These are phyloP conservation scores for Aureobasidium sp. DNA, from an alignment of 2,329 filamentous ascomycete species.

Conservation along the genomic window DNA sequence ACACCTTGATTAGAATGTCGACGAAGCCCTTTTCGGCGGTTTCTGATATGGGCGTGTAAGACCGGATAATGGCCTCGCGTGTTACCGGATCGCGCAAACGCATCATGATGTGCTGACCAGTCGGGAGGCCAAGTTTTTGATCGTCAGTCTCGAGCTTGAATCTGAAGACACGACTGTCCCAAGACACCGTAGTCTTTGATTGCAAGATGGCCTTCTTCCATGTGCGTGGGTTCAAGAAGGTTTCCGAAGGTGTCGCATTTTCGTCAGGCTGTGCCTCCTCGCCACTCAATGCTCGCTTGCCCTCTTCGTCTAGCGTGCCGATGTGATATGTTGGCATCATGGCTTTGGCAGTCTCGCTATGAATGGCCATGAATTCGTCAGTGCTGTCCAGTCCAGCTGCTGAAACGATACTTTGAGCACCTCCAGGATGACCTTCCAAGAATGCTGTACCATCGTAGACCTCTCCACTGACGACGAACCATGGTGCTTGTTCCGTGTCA, in stretches of 20 bases:
- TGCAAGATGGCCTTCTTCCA: slow-evolving; percentile 69
- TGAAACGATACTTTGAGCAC: slow-evolving; percentile 72
- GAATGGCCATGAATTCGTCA: slow-evolving; percentile 87
- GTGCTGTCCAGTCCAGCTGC: slow-evolving; percentile 75
- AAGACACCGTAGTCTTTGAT: slow-evolving; percentile 61
- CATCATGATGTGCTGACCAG: slow-evolving; percentile 82
- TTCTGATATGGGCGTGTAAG: slow-evolving; percentile 78
- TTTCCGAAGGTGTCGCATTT: slow-evolving; percentile 35
- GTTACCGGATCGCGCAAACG: slow-evolving; percentile 65
- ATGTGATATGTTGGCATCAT: slow-evolving; percentile 88
- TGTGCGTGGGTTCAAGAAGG: slow-evolving; percentile 61
- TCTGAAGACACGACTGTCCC: slow-evolving; percentile 72
- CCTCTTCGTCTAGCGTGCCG: slow-evolving; percentile 60
- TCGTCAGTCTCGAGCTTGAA: slow-evolving; percentile 65
- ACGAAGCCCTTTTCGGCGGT: slow-evolving; percentile 53
- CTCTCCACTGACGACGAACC: slow-evolving; percentile 83
- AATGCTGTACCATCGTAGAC: slow-evolving; percentile 83
- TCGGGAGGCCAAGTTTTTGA: slow-evolving; percentile 67
- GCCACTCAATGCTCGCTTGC: slow-evolving; percentile 44
- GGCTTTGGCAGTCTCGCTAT: slow-evolving; percentile 81
- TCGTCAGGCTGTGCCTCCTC: slow-evolving; percentile 34
- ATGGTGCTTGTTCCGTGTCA: slow-evolving; percentile 56
- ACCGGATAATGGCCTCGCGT: slow-evolving; percentile 66
- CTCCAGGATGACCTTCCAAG: slow-evolving; percentile 74
- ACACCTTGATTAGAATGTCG: slow-evolving; percentile 76